These are phyloP conservation scores for Mucor velutinosus DNA, from an alignment of 371 early-diverging fungal genomes.

Conservation along the genomic window DNA sequence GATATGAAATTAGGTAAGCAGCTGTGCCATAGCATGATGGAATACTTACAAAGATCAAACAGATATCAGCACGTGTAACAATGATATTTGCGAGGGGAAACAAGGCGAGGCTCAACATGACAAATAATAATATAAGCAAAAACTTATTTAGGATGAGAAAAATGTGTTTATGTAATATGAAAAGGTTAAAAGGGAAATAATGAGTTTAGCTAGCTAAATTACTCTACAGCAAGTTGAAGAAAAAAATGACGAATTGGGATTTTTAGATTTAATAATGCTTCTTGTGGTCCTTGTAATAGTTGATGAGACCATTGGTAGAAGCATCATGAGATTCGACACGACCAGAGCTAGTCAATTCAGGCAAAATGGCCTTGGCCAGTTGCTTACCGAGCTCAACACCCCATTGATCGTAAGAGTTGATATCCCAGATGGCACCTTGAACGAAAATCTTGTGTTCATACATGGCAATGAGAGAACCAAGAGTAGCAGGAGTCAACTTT, in stretches of 20 bases:
- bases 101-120: background rate
- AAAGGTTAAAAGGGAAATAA: background rate
- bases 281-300: slow-evolving; percentile 74
- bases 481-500: slow-evolving; percentile 88
- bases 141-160: background rate
- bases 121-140: background rate
- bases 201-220: background rate
- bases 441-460: slow-evolving; percentile 99
- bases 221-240: background rate
- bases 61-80: background rate
- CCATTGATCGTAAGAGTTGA: slow-evolving; percentile 98
- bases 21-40: background rate
- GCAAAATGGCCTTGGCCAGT: slow-evolving; percentile 94
- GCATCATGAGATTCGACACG: slow-evolving; percentile 81
- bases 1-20: background rate
- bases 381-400: slow-evolving; percentile 99
- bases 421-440: slow-evolving; percentile 97
- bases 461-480: slow-evolving; percentile 95
- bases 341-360: slow-evolving; percentile 69
- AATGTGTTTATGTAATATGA: background rate
- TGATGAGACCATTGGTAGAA: slow-evolving; percentile 94
- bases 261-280: slow-evolving; percentile 31
- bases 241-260: background rate
- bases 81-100: background rate
- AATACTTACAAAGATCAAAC: background rate